These are phyloP conservation scores for Galerina marginata DNA, from an alignment of 768 basidiomycete genomes.

Conservation along the genomic window DNA sequence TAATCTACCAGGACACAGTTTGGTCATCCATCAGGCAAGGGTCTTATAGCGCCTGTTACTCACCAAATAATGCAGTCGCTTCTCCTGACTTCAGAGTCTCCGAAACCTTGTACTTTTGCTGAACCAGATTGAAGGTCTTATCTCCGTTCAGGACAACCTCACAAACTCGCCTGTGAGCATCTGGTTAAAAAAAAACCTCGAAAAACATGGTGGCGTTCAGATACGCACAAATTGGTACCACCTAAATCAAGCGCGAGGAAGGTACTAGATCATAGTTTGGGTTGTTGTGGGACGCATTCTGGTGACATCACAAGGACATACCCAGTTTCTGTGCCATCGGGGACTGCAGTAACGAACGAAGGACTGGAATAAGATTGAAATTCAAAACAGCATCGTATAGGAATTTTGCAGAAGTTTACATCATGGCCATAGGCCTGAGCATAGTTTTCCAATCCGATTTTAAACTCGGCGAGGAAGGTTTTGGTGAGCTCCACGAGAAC, in stretches of 20 bases:
- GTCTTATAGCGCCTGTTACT: not conserved
- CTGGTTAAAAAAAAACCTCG: slow-evolving; percentile 3
- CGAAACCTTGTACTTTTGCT: slow-evolving; percentile 97
- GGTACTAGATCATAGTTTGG: slow-evolving; percentile 58
- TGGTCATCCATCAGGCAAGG: slow-evolving; percentile 9
- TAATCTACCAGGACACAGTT: slow-evolving; percentile 66
- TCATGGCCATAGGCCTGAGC: slow-evolving; percentile 89
- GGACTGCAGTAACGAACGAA: slow-evolving; percentile 94
- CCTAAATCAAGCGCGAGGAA: slow-evolving; percentile 97
- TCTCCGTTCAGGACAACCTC: slow-evolving; percentile 92
- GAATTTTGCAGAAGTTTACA: slow-evolving; percentile 51
- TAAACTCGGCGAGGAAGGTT: slow-evolving; percentile 83
- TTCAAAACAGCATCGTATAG: not conserved
- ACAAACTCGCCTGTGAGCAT: slow-evolving; percentile 81
- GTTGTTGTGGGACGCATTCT: not conserved
- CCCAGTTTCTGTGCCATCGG: slow-evolving; percentile 94
- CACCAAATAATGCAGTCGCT: slow-evolving; percentile 86
- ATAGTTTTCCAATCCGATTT: slow-evolving; percentile 73
- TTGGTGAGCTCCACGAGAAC: slow-evolving; percentile 71
- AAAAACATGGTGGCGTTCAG: not conserved
- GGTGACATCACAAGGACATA: slow-evolving; percentile 35
- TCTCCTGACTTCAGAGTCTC: slow-evolving; percentile 93
- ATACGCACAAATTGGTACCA: slow-evolving; percentile 91
- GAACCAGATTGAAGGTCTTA: slow-evolving; percentile 86
- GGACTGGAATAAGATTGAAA: slow-evolving; percentile 57